Percentiles rank a stretch among this genome's conserved stretches.
phyloP scores from a whole-genome alignment of 2,329 filamentous ascomycete genomes.

The Leptographium flavum region DNA sequence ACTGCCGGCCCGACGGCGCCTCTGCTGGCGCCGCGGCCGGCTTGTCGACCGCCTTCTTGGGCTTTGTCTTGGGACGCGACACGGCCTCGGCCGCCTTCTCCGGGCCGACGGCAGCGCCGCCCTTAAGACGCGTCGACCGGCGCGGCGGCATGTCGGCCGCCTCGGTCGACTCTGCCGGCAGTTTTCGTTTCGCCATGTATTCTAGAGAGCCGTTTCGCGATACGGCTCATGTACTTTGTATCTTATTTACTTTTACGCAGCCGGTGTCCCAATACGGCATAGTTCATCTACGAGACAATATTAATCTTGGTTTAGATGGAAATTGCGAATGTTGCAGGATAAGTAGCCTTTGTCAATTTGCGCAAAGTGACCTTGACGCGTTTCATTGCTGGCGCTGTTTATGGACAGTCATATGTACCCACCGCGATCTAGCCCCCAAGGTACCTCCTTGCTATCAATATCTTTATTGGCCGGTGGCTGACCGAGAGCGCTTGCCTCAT shows the following conservation, averaged over 20 bases:
- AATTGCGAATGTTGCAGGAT: too few species aligned
- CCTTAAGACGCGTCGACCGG: slow-evolving; percentile 1
- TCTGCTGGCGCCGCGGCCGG: not conserved
- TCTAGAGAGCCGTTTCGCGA: not conserved
- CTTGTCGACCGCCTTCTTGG: not conserved
- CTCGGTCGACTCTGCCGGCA: not conserved
- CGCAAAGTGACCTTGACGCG: too few species aligned
- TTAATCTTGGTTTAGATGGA: too few species aligned
- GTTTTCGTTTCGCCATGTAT: slow-evolving; percentile 7
- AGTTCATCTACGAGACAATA: too few species aligned
- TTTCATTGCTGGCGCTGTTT: too few species aligned
- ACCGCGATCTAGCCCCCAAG: too few species aligned
- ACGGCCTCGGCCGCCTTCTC: too few species aligned
- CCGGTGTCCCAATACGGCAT: too few species aligned
- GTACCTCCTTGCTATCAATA: not conserved
- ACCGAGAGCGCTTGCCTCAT: not conserved
- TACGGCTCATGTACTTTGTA: not conserved
- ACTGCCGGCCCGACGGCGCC: slow-evolving; percentile 22
- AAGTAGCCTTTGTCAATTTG: too few species aligned
- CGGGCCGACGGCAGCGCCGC: not conserved
- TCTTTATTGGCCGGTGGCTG: not conserved
- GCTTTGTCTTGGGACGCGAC: not conserved
- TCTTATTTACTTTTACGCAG: too few species aligned
- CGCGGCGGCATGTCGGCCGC: not conserved
- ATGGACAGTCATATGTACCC: too few species aligned